Base-by-base conservation (phyloP, 441 rosid species). In the Flueggea neowawraea region DNA sequence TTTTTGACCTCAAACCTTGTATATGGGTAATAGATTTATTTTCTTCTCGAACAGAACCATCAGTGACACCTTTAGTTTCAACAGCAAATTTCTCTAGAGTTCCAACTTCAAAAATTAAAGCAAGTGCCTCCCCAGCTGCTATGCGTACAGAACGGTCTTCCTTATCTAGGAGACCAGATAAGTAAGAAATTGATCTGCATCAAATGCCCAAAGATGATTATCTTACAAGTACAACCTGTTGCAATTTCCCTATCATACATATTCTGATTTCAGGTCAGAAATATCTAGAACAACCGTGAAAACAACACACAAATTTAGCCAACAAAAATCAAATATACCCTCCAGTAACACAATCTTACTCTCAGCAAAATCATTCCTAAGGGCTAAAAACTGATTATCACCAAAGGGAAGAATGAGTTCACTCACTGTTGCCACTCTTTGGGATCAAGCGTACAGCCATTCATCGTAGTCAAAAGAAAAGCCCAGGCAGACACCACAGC, bases 81-180 rank as follows among this genome's bases (percentile, higher is more conserved):
- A 82, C 74, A 62, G 84, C 73, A 31, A 84, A 77, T 76, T 89
- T 95, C 68, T 86, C 97, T 13, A 95, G 64, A 68, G 67, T 72
- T 70, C 86, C 96, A 16, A 70, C 69, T 79, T 85, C 99, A 76
- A 88, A 88, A 62, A 95, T 83, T 44, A 92, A 55, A 9, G 92
- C 99, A 54, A 95, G 68, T 22, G 97, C 95, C 77, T 88, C 97
- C 50, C 99, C 99, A 69, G 95, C 94, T 66, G 98, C 94, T 73
- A 95, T 87, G 70, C 99, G 98, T 13, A 85, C 76, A 54, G 89
- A 72, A 41, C 99, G 87, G 52, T 95, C 98, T 69, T 90, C 90
- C 75, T 90, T 90, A 58, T 90, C 95, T 45, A 95, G 80, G 57
- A 95, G 77, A 65, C 78, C 57, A 68, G 96, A 90, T 54, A 95